Evolutionary conservation across 176 grass and related monocot genomes (phyloP).

Genomic region (Typha latifolia): DNA sequence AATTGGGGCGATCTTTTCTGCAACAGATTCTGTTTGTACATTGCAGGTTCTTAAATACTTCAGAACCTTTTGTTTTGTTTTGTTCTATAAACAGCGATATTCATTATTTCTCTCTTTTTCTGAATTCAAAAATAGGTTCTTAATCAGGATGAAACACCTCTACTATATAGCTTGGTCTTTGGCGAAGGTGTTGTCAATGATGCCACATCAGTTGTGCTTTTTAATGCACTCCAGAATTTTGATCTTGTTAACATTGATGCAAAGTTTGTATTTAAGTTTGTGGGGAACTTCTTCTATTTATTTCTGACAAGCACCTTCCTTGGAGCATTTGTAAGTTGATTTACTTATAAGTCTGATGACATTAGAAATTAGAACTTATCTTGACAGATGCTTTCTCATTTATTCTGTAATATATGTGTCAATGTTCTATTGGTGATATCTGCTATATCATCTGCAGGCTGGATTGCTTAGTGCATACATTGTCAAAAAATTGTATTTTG

Average conservation of each 20-base stretch:
- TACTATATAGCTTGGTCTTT: constrained; percentile 90
- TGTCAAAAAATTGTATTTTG: constrained; percentile 94
- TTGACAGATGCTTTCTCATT: too few relatives aligned
- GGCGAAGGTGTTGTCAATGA: constrained; percentile 98
- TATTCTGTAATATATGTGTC: not conserved
- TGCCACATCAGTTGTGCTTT: constrained; percentile 91
- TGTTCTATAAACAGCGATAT: not conserved
- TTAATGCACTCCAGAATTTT: constrained; percentile 90
- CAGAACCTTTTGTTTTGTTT: constrained; percentile 4
- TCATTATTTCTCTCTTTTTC: constrained; percentile 8
- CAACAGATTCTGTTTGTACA: constrained; percentile 98
- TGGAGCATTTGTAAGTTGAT: constrained; percentile 78
- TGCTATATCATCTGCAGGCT: constrained; percentile 28
- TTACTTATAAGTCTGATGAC: constrained; percentile 3
- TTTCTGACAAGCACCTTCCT: constrained; percentile 86
- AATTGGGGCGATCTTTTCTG: constrained; percentile 98
- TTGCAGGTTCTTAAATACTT: constrained; percentile 52
- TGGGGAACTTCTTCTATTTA: constrained; percentile 65
- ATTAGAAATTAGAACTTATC: not conserved
- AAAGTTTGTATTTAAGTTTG: constrained; percentile 45
- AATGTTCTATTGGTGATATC: constrained; percentile 1
- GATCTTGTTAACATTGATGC: constrained; percentile 62
- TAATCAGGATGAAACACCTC: constrained; percentile 91
- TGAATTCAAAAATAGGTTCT: constrained; percentile 52
- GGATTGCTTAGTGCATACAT: constrained; percentile 92